These are phyloP conservation scores for Pseudozyma thailandica DNA, from an alignment of 1,284 basidiomycete genomes.

Conservation along the genomic window DNA sequence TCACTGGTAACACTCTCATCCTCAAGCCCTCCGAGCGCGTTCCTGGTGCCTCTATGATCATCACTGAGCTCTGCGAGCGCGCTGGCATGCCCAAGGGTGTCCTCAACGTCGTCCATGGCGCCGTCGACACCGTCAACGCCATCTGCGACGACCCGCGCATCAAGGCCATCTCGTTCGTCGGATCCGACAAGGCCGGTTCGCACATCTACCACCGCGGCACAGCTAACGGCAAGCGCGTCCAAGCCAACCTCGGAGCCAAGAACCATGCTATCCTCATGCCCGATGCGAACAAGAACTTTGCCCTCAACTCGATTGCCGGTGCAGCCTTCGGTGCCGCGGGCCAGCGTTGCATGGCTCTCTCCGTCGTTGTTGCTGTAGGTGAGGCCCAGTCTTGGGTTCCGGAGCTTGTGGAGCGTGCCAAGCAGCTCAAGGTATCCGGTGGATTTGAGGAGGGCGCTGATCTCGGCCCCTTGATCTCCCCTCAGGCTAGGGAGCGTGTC, in stretches of 20 bases:
- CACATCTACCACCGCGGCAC: conserved; percentile 87
- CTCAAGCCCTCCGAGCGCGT: conserved; percentile 96
- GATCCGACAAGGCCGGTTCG: conserved; percentile 89
- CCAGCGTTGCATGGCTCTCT: conserved; percentile 78
- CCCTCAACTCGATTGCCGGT: conserved; percentile 91
- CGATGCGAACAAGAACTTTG: conserved; percentile 93
- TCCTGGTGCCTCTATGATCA: conserved; percentile 96
- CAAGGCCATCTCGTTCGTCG: conserved; percentile 97
- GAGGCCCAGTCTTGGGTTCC: conserved; percentile 84
- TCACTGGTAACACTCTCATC: conserved; percentile 93
- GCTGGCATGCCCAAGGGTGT: conserved; percentile 73
- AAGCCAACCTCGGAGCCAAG: conserved; percentile 95
- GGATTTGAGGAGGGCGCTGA: conserved; percentile 90
- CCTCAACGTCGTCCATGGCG: conserved; percentile 79
- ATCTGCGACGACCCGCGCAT: conserved; percentile 92
- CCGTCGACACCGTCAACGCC: conserved; percentile 87
- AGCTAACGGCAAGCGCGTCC: conserved; percentile 89
- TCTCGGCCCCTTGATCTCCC: conserved; percentile 94
- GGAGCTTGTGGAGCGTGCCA: conserved; percentile 84
- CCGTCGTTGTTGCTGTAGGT: conserved; percentile 82
- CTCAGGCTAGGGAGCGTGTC: conserved; percentile 83
- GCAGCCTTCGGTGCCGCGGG: conserved; percentile 98
- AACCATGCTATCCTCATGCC: conserved; percentile 83
- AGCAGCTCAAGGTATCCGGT: conserved; percentile 83
- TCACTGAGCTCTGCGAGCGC: conserved; percentile 88